A percentile compares a stretch with the other conserved stretches of the same genome.
These are phyloP conservation scores for Agrocybe chaxingu DNA, from an alignment of 768 basidiomycete species.

Conservation along the genomic window DNA sequence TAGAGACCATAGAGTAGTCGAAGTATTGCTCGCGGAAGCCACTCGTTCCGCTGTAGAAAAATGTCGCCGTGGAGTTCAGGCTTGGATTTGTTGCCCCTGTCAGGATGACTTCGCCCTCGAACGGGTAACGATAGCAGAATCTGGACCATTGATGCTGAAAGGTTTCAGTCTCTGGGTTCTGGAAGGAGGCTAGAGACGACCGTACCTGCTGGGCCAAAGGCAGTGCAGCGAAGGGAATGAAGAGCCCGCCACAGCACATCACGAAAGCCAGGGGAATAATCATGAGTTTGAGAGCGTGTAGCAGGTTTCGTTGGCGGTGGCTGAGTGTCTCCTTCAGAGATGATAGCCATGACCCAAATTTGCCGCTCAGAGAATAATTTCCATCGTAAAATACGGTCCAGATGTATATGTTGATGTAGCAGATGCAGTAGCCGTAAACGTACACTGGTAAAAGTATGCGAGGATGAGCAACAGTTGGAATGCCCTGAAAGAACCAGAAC, in stretches of 20 bases:
- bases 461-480: too few relatives aligned
- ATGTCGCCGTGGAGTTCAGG: background rate
- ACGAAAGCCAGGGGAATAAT: slow-evolving; percentile 10
- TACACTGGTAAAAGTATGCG: slow-evolving; percentile 5
- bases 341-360: too few relatives aligned
- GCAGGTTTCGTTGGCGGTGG: too few relatives aligned
- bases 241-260: slow-evolving; percentile 12
- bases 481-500: too few relatives aligned
- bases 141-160: slow-evolving; percentile 8
- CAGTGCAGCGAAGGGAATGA: slow-evolving; percentile 12
- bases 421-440: slow-evolving; percentile 9
- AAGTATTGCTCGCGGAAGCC: too few relatives aligned
- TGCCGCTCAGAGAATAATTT: too few relatives aligned
- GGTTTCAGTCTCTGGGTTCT: too few relatives aligned
- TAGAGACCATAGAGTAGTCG: too few relatives aligned
- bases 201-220: slow-evolving; percentile 6
- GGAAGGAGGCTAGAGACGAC: too few relatives aligned
- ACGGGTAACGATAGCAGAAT: slow-evolving; percentile 3
- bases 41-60: background rate
- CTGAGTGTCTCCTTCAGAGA: too few relatives aligned
- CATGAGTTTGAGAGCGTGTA: background rate
- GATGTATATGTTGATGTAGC: slow-evolving; percentile 10
- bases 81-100: slow-evolving; percentile 1
- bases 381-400: slow-evolving; percentile 2
- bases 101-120: slow-evolving; percentile 11